phyloP scores from a whole-genome alignment of 805 yeast species.

The Teunomyces barrocoloradensis region DNA sequence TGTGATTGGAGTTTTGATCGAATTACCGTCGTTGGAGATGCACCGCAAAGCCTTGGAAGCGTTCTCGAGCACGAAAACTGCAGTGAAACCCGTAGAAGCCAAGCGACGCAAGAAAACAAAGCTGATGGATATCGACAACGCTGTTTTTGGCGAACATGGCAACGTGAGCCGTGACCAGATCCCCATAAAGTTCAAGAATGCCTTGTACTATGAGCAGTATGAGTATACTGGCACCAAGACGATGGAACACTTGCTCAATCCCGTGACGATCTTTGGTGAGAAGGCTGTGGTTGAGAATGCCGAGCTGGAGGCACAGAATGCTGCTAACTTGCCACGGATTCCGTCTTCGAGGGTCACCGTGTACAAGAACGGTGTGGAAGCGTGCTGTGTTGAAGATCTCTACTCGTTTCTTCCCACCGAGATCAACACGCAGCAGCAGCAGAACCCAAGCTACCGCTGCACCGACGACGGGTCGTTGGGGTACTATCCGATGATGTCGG shows the following conservation, averaged over 20 bases:
- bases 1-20: constrained; percentile 72
- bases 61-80: constrained; percentile 14
- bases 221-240: constrained; percentile 70
- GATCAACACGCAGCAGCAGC: constrained; percentile 42
- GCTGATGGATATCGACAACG: constrained; percentile 10
- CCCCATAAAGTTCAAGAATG: constrained; percentile 78
- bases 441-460: constrained; percentile 36
- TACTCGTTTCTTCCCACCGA: constrained; percentile 80
- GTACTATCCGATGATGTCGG: constrained; percentile 87
- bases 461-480: constrained; percentile 85
- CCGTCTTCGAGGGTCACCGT: constrained; percentile 62
- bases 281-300: constrained; percentile 45
- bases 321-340: constrained; percentile 37
- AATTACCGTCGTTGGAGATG: constrained; percentile 53
- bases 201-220: constrained; percentile 77
- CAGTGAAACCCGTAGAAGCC: constrained; percentile 2
- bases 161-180: constrained; percentile 77
- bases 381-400: constrained; percentile 64
- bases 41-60: constrained; percentile 43
- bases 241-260: constrained; percentile 73
- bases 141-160: constrained; percentile 13
- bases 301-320: constrained; percentile 13
- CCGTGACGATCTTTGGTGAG: constrained; percentile 69
- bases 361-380: constrained; percentile 75
- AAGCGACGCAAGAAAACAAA: constrained; percentile 11